These are phyloP conservation scores for Paramyrothecium roridum DNA, from an alignment of 2,329 filamentous ascomycete genomes.

Conservation along the genomic window DNA sequence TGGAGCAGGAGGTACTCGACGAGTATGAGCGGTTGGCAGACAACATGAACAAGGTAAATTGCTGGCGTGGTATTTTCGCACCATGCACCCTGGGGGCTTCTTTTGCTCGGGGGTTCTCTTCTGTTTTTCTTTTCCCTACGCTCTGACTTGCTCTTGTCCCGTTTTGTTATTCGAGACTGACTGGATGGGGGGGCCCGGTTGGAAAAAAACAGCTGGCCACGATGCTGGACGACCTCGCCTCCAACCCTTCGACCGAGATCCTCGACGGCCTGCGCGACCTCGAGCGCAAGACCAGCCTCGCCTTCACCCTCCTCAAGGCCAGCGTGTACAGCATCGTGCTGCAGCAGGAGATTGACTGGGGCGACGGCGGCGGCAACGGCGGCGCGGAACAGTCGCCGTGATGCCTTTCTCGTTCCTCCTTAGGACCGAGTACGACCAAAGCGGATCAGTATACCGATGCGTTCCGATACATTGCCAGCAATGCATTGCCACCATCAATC, in stretches of 20 bases:
- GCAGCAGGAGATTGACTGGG: slow-evolving; percentile 91
- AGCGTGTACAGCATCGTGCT: slow-evolving; percentile 98
- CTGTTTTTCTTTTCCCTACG: not conserved
- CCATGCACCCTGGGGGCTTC: not conserved
- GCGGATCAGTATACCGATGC: too few species aligned
- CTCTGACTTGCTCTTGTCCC: too few species aligned
- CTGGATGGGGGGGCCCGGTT: too few species aligned
- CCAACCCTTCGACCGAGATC: slow-evolving; percentile 74
- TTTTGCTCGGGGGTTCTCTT: not conserved
- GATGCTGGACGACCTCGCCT: slow-evolving; percentile 61
- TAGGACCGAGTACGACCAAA: too few species aligned
- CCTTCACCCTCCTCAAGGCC: slow-evolving; percentile 94
- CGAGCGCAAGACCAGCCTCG: slow-evolving; percentile 90
- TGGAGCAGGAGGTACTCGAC: slow-evolving; percentile 92
- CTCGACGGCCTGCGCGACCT: slow-evolving; percentile 82
- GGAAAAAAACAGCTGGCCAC: slow-evolving; percentile 58
- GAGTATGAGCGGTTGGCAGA: slow-evolving; percentile 85
- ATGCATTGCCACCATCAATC: too few species aligned
- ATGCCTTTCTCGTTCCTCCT: not conserved
- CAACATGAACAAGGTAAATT: slow-evolving; percentile 81
- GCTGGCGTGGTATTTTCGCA: not conserved
- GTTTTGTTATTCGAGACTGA: too few species aligned
- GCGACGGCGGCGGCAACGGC: slow-evolving; percentile 56
- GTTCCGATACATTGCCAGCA: too few species aligned
- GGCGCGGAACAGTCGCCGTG: slow-evolving; percentile 13